These are phyloP conservation scores for Stipa capillata DNA, from an alignment of 176 grass and related monocot genomes.

Conservation along the genomic window DNA sequence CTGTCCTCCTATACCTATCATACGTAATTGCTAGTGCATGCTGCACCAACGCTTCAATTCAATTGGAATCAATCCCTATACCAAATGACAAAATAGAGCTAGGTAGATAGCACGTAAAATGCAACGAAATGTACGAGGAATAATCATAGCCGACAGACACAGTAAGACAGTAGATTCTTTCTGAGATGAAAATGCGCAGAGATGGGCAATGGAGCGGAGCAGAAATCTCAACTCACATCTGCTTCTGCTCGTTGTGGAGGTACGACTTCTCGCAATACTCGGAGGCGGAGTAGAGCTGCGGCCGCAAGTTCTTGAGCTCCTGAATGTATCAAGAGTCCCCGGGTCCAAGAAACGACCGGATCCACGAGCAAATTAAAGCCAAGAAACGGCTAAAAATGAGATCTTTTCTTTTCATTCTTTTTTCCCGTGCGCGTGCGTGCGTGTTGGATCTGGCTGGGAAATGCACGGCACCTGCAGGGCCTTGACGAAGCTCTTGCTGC, in stretches of 20 bases:
- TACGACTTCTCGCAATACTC: constrained; percentile 98
- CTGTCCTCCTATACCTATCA: background rate
- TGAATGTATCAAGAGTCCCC: constrained; percentile 18
- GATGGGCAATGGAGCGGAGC: background rate
- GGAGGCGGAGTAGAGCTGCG: constrained; percentile 94
- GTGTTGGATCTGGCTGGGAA: constrained; percentile 21
- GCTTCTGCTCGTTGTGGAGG: constrained; percentile 75
- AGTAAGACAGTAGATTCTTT: background rate
- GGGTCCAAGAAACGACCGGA: background rate
- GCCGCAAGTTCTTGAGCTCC: constrained; percentile 96
- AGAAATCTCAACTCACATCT: constrained; percentile 52
- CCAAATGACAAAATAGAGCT: background rate
- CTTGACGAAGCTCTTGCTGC: constrained; percentile 97
- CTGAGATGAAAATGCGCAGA: background rate
- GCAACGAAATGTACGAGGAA: background rate
- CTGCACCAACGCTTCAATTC: background rate
- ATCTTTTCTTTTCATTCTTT: too few relatives aligned
- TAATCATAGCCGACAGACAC: background rate
- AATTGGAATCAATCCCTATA: background rate
- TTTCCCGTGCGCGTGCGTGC: background rate
- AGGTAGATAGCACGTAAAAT: background rate
- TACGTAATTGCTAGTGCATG: background rate
- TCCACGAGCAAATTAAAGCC: background rate
- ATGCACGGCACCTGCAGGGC: constrained; percentile 61
- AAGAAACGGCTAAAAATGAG: background rate